phyloP scores from a whole-genome alignment of 106 monocot species.

The Narthecium ossifragum region DNA sequence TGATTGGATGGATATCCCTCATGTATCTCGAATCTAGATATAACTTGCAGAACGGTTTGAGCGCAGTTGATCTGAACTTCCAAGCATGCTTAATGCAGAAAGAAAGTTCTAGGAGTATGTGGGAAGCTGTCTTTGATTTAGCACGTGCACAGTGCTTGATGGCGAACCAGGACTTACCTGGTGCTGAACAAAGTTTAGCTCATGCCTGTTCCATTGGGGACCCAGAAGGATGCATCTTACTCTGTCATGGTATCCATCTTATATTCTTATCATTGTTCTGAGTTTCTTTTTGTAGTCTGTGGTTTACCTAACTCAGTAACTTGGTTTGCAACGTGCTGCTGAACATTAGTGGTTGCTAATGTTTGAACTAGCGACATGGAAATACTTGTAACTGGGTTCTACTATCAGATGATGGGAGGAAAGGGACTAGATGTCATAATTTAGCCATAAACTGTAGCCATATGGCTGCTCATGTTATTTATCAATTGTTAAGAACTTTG shows the following conservation, averaged over 20 bases:
- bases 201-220: conserved; percentile 34
- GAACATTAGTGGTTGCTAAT: no score
- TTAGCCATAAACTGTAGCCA: no score
- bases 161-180: conserved; percentile 48
- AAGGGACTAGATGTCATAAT: no score
- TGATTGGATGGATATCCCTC: conserved; percentile 73
- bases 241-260: conserved; percentile 66
- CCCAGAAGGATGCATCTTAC: conserved; percentile 72
- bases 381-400: no score
- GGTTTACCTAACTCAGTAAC: no score
- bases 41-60: conserved; percentile 26
- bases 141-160: conserved; percentile 47
- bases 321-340: no score
- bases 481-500: no score
- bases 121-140: conserved; percentile 56
- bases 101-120: conserved; percentile 27
- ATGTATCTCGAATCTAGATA: conserved; percentile 71
- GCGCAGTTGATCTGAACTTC: conserved; percentile 26
- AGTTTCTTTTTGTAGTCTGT: no score
- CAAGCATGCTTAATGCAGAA: conserved; percentile 17
- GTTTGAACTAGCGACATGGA: no score
- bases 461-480: no score
- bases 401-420: no score
- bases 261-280: no score
- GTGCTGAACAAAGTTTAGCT: conserved; percentile 58